Conservation (phyloP, 306 rosid species). For the Sindora glabra region DNA sequence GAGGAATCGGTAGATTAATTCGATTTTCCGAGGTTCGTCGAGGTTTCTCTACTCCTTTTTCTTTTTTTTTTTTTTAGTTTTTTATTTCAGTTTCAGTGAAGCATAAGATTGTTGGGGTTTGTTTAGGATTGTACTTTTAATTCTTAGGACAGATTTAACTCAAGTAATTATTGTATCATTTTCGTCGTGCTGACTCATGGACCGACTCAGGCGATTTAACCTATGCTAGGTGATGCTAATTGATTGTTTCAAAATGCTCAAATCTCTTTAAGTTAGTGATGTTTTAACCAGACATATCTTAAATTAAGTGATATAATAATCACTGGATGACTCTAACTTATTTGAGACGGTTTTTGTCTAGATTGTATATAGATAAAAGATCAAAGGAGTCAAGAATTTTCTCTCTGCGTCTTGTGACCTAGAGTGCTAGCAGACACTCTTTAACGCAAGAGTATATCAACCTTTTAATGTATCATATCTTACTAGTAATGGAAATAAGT, state of each 20-base stretch:
- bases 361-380: no score
- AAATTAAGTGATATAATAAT: not conserved
- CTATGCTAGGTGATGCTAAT: not conserved
- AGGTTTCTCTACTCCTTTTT: no score
- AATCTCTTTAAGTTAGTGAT: not conserved
- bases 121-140: no score
- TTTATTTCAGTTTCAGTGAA: not conserved
- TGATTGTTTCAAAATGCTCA: not conserved
- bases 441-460: not conserved
- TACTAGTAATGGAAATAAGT: not conserved
- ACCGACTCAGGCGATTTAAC: not conserved
- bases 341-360: no score
- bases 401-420: no score
- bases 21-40: constrained; percentile 22
- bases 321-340: not conserved
- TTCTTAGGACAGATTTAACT: no score
- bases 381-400: no score
- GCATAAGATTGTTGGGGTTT: no score
- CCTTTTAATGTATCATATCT: not conserved
- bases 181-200: no score
- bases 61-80: not conserved
- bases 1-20: constrained; percentile 54
- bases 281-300: not conserved
- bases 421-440: not conserved
- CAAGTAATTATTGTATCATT: no score